phyloP scores from a whole-genome alignment of 2,329 filamentous ascomycete genomes.

The Clarireedia monteithiana region DNA sequence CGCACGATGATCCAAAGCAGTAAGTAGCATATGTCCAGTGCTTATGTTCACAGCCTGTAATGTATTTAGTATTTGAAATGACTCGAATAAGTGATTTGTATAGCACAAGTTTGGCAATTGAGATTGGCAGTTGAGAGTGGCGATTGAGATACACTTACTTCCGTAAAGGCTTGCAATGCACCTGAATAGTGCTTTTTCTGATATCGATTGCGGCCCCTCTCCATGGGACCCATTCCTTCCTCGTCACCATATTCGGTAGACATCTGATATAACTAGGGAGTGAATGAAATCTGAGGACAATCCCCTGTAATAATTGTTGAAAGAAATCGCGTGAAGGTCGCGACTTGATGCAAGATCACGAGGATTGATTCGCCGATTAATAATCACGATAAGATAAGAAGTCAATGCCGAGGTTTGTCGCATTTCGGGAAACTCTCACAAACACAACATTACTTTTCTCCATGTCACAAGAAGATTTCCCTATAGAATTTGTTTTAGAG shows the following conservation, averaged over 20 bases:
- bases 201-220: conserved; percentile 25
- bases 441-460: neutral
- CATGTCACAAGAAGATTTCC: conserved; percentile 27
- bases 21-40: conserved; percentile 22
- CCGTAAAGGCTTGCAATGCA: conserved; percentile 23
- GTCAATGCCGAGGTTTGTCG: conserved; percentile 1
- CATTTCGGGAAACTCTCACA: neutral
- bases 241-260: conserved; percentile 12
- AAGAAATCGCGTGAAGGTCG: neutral
- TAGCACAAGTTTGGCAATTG: neutral
- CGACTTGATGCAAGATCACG: neutral
- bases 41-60: conserved; percentile 22
- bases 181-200: conserved; percentile 23
- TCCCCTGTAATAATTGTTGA: neutral
- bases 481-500: conserved; percentile 25
- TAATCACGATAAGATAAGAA: neutral
- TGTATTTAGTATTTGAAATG: conserved; percentile 2
- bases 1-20: conserved; percentile 29
- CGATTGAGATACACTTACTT: conserved; percentile 14
- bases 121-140: neutral
- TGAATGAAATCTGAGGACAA: neutral
- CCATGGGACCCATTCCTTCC: conserved; percentile 21
- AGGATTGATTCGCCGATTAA: neutral
- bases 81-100: neutral
- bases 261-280: neutral